Base-by-base conservation (phyloP, 495 filamentous ascomycete species). In the Tuber umbilicatum region DNA sequence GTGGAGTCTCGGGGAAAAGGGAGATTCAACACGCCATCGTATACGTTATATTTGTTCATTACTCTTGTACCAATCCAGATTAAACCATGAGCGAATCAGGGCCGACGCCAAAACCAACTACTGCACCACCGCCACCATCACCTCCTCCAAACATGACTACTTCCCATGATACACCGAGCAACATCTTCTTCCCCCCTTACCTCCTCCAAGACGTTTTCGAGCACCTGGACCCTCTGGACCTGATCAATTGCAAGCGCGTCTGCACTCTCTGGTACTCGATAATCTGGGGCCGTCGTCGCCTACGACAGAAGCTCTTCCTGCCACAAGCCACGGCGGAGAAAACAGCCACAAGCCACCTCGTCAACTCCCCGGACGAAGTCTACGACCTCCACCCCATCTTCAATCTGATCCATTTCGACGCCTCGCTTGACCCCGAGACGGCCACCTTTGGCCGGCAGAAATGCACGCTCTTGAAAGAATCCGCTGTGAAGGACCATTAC, bases 301-400 rank as follows among this genome's bases (percentile, higher is more conserved):
- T 80, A 12, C 78, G 78, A 37, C 38, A 42, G 35, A 45, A 39
- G 14, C 64, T 71, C 31, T 80, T 78, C 71, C 69, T 74, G 7
- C 47, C 72, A 23, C 35, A 75, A 38, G 21, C 6, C 5, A 14
- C n/a, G 10, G n/a, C 55, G 2, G 55, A 17, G n/a, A 14, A 64
- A 31, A 4, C n/a, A 9, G 2, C n/a, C 3, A 75, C 41, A 42
- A 72, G 39, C 64, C 50, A 31, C 19, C 73, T 35, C 23, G 68
- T 50, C 64, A 74, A 21, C 23, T 40, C 23, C 27, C 55, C 55
- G 10, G 55, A 64, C 2, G 55, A 64, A 21, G 23, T 55, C 40
- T 76, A 69, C 21, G 68, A 73, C 40, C 73, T 80, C 27, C 78
- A 80, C 39, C 78, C 78, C n/a, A 42, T 78, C 12, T 74, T 80